Base-by-base conservation (phyloP, 441 rosid species). In the Populus hybrid region DNA sequence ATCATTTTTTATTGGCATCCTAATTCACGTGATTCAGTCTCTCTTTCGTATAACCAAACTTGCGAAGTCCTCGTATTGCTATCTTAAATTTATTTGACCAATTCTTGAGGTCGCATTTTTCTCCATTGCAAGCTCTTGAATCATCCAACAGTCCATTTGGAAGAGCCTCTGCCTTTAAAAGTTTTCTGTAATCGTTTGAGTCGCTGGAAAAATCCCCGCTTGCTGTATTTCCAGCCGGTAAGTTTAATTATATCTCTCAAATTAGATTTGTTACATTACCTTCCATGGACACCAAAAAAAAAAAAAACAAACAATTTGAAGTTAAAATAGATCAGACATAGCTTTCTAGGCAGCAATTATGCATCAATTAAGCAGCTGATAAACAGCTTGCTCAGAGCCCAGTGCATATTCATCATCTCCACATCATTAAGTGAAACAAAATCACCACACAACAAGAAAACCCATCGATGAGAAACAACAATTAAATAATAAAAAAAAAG, bases 381-480 rank as follows among this genome's bases (percentile, higher is more conserved):
- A 71, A 77, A 73, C 76, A 77, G 75, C 78, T 83, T 20, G 81
- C 87, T 91, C 93, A 87, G 95, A 89, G 95, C 90, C 93, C 93
- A 91, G 95, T 89, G 95, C 95, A 87, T 88, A 65, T 72, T 89
- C 95, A 88, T 91, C 95, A 89, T 87, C 83, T 88, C 78, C 28
- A 34, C 36, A 34, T 26, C 16, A 34, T 34, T 1, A 24, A 38
- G 8, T 4, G 20, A 4, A 2, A 16, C 28, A 59, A 57, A 24
- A 59, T 18, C 12, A 34, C 8, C 8, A 7, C 1, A 0, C 6
- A n/a, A 14, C 8, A 2, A 57, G 46, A n/a, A 32, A 18, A 12
- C 32, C 5, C 2, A 10, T 7, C 72, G 14, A 36, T 12, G 3
- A 36, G 67, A 8, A 8, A 0, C 1, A 42, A 10, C 10, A 2